phyloP scores from a whole-genome alignment of 1,284 basidiomycete species.

The Ustilago bromivora region DNA sequence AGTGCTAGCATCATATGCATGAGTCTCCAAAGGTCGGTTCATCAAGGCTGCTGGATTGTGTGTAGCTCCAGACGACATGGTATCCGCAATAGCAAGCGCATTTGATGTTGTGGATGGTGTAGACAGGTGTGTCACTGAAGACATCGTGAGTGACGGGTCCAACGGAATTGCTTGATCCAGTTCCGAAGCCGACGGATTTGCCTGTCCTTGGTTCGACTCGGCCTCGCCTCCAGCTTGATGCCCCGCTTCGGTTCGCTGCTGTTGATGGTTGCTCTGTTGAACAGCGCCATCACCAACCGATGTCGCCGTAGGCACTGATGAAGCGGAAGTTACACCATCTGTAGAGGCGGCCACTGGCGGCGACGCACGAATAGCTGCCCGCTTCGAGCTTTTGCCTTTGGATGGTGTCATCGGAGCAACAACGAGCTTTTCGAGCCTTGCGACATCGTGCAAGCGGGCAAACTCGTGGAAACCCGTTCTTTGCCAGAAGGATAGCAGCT shows the following conservation, averaged over 20 bases:
- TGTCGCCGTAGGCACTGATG: neutral
- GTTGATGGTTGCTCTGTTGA: neutral
- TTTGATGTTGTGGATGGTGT: neutral
- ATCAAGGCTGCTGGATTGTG: neutral
- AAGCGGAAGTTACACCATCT: neutral
- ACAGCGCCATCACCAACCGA: neutral
- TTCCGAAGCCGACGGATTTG: constrained; percentile 8
- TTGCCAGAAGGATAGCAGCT: constrained; percentile 39
- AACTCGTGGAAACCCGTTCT: constrained; percentile 32
- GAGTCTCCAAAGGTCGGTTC: neutral
- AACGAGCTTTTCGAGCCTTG: constrained; percentile 37
- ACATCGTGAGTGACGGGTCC: constrained; percentile 12
- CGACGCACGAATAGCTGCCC: constrained; percentile 2
- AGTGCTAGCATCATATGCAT: neutral
- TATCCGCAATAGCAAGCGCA: neutral
- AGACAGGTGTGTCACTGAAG: neutral
- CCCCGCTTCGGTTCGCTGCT: neutral
- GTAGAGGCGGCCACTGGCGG: neutral
- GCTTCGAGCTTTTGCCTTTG: constrained; percentile 15
- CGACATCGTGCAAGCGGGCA: constrained; percentile 25
- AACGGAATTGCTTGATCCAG: constrained; percentile 25
- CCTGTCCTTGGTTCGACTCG: neutral
- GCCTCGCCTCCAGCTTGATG: neutral
- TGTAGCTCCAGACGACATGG: neutral
- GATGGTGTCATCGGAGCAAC: neutral